These are phyloP conservation scores for Coemansia sp. DNA, from an alignment of 192 early-diverging fungal genomes.

Conservation along the genomic window DNA sequence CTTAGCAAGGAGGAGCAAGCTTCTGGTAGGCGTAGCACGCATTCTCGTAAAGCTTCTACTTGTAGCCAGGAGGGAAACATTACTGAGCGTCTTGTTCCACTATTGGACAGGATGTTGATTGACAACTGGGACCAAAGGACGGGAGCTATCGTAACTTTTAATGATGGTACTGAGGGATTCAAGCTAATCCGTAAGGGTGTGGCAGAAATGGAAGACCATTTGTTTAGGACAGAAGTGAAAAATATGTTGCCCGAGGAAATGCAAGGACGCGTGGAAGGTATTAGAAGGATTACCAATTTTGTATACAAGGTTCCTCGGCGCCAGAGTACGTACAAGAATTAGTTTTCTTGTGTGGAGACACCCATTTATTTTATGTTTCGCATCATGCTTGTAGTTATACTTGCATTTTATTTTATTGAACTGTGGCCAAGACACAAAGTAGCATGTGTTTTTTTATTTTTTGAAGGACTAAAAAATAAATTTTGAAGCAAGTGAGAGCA, in stretches of 20 bases:
- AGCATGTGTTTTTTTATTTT: not conserved
- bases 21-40: not conserved
- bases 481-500: not conserved
- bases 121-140: not conserved
- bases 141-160: not conserved
- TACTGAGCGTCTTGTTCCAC: constrained; percentile 1
- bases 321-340: not conserved
- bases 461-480: not conserved
- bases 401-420: no score
- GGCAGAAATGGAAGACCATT: not conserved
- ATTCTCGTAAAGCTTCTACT: not conserved
- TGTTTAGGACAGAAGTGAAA: not conserved
- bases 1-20: not conserved
- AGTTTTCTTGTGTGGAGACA: not conserved
- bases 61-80: not conserved
- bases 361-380: not conserved
- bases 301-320: not conserved
- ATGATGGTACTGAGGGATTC: not conserved
- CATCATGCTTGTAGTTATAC: not conserved
- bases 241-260: not conserved
- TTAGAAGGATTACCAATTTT: not conserved
- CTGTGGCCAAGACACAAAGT: not conserved
- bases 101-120: not conserved
- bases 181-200: not conserved
- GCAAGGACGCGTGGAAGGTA: not conserved